A percentile compares a stretch with the other conserved stretches of the same genome.
phyloP scores from a whole-genome alignment of 805 yeast species.

The Starmerella potacharoeniae region DNA sequence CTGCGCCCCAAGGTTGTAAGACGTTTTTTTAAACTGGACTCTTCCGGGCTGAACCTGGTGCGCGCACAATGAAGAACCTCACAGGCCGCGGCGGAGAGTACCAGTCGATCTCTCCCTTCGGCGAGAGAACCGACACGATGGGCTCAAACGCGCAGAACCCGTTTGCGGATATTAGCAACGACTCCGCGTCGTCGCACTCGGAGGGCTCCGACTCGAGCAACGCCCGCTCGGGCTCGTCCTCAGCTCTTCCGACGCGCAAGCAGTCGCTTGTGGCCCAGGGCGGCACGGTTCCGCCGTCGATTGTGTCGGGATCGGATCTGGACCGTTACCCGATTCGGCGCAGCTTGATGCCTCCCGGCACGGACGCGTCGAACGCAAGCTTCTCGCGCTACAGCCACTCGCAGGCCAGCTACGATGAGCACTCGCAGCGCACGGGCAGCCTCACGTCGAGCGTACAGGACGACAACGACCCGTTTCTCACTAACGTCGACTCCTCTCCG shows the following conservation, averaged over 20 bases:
- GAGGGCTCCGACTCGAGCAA: slow-evolving; percentile 12
- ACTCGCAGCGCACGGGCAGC: slow-evolving; percentile 16
- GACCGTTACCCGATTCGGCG: slow-evolving; percentile 30
- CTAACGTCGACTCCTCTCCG: slow-evolving; percentile 42
- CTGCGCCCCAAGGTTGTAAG: not conserved
- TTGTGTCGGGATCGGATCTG: slow-evolving; percentile 24
- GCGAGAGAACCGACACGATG: slow-evolving; percentile 13
- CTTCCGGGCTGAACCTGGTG: not conserved
- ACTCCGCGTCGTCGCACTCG: slow-evolving; percentile 15
- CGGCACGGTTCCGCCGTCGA: slow-evolving; percentile 12
- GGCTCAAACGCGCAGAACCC: slow-evolving; percentile 22
- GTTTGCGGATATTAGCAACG: slow-evolving; percentile 22
- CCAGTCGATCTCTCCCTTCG: slow-evolving; percentile 17
- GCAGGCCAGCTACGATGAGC: slow-evolving; percentile 12
- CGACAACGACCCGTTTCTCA: slow-evolving; percentile 23
- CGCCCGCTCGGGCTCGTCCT: slow-evolving; percentile 6
- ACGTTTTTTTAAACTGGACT: not conserved
- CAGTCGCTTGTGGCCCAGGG: not conserved
- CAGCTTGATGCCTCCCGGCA: slow-evolving; percentile 13
- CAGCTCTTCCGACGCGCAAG: slow-evolving; percentile 1
- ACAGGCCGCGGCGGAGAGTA: slow-evolving; percentile 17
- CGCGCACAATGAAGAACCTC: slow-evolving; percentile 14
- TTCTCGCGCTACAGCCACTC: slow-evolving; percentile 16
- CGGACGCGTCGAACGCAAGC: slow-evolving; percentile 12
- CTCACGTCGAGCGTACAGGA: slow-evolving; percentile 15